These are phyloP conservation scores for Nyssa sinensis DNA, from an alignment of 148 eudicot species.

Conservation along the genomic window DNA sequence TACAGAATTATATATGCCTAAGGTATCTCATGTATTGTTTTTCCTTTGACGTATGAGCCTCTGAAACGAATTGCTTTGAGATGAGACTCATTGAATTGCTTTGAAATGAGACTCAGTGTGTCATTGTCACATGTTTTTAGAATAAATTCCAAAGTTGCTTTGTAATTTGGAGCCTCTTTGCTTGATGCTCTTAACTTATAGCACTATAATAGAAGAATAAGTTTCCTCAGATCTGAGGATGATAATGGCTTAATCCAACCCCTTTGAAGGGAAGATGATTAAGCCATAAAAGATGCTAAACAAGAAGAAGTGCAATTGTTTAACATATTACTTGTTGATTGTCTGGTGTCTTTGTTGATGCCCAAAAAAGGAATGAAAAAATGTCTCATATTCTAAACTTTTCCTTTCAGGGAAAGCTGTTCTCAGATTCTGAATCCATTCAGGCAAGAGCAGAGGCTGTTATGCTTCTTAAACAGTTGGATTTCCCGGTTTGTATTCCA, in stretches of 20 bases:
- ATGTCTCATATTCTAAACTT: not conserved
- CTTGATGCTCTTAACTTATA: not conserved
- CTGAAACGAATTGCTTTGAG: not conserved
- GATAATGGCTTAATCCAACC: not conserved
- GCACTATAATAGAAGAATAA: not conserved
- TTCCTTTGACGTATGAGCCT: not conserved
- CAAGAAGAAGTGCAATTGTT: not conserved
- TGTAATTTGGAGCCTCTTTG: not conserved
- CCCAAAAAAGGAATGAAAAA: not conserved
- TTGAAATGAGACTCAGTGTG: not conserved
- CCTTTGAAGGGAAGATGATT: not conserved
- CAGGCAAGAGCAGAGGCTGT: conserved; percentile 99
- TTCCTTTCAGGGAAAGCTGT: conserved; percentile 69
- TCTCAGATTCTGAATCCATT: conserved; percentile 96
- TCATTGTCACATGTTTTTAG: not conserved
- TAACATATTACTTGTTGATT: not conserved
- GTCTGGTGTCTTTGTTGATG: not conserved
- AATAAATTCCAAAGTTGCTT: no score
- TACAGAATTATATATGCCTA: not conserved
- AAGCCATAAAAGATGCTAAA: conserved; percentile 5
- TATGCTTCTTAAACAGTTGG: conserved; percentile 94
- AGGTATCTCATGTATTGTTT: not conserved
- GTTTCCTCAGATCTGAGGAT: not conserved
- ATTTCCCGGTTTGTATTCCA: conserved; percentile 76
- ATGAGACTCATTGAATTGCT: not conserved